Percentiles rank a stretch among this genome's conserved stretches.
Evolutionary conservation across 2,329 filamentous ascomycete genomes (phyloP).

Genomic region (Bipolaris sorokiniana): DNA sequence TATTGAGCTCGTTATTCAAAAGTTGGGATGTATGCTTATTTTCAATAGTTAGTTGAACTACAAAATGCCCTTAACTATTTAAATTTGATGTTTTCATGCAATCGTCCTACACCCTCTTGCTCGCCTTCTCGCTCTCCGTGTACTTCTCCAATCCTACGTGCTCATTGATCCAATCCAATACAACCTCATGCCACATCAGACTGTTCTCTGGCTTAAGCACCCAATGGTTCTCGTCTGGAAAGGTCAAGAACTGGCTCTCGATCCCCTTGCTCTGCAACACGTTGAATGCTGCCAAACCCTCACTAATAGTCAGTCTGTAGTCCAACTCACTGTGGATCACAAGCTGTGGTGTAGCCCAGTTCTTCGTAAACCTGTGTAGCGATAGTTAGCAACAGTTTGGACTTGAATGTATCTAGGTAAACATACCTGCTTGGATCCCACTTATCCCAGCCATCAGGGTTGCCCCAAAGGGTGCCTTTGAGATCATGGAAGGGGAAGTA

Average conservation of each 20-base stretch:
- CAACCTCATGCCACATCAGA: constrained; percentile 85
- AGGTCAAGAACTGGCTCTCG: constrained; percentile 78
- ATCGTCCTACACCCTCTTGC: neutral
- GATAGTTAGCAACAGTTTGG: neutral
- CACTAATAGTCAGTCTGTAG: constrained; percentile 83
- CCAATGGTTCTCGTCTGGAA: constrained; percentile 82
- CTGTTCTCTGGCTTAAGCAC: constrained; percentile 92
- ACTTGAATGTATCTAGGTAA: neutral
- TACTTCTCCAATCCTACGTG: constrained; percentile 61
- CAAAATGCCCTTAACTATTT: neutral
- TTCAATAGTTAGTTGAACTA: neutral
- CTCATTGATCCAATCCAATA: constrained; percentile 76
- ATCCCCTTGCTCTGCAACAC: constrained; percentile 77
- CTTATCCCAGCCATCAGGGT: constrained; percentile 57
- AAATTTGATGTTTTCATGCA: too few relatives aligned
- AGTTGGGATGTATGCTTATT: neutral
- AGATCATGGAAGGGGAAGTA: constrained; percentile 59
- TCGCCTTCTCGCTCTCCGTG: constrained; percentile 27
- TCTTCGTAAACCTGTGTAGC: constrained; percentile 52
- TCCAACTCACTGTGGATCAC: constrained; percentile 91
- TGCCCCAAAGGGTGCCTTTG: constrained; percentile 44
- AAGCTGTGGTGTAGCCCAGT: constrained; percentile 88
- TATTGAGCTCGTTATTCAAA: neutral
- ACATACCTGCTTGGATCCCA: constrained; percentile 61
- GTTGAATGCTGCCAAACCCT: constrained; percentile 86